Conservation (phyloP, 1,139 yeast genomes). For the Pichia sp. region DNA sequence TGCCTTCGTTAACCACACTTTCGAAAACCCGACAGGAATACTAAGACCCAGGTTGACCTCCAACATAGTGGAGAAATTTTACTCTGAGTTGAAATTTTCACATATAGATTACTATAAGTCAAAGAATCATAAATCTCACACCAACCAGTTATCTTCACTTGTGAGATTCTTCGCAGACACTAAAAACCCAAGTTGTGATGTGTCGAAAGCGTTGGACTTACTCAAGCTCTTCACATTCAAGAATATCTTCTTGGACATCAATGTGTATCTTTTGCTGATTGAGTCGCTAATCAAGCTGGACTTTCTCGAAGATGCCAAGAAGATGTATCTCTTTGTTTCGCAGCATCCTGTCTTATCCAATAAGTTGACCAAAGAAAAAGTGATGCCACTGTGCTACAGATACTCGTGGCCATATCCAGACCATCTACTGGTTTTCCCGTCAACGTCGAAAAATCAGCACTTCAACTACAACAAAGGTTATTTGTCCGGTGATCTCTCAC, state of each 20-base stretch:
- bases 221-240: constrained; percentile 4
- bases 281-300: constrained; percentile 20
- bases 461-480: constrained; percentile 1
- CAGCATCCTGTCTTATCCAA: constrained; percentile 5
- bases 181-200: constrained; percentile 1
- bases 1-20: constrained; percentile 17
- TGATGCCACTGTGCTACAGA: constrained; percentile 4
- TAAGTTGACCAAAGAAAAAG: neutral
- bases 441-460: neutral
- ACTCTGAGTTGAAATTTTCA: neutral
- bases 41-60: constrained; percentile 8
- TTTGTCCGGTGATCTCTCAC: constrained; percentile 10
- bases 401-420: constrained; percentile 16
- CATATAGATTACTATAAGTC: constrained; percentile 5
- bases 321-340: constrained; percentile 18
- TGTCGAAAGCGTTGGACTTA: constrained; percentile 5
- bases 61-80: constrained; percentile 10
- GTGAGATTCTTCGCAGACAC: constrained; percentile 2
- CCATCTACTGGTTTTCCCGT: neutral
- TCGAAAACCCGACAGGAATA: constrained; percentile 2
- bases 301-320: constrained; percentile 19
- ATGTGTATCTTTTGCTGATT: constrained; percentile 20
- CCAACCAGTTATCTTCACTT: constrained; percentile 2
- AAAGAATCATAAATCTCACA: constrained; percentile 1
- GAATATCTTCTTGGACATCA: constrained; percentile 12